Evolutionary conservation across 1,284 basidiomycete species (phyloP).

Genomic region (Cryptococcus sp.): DNA sequence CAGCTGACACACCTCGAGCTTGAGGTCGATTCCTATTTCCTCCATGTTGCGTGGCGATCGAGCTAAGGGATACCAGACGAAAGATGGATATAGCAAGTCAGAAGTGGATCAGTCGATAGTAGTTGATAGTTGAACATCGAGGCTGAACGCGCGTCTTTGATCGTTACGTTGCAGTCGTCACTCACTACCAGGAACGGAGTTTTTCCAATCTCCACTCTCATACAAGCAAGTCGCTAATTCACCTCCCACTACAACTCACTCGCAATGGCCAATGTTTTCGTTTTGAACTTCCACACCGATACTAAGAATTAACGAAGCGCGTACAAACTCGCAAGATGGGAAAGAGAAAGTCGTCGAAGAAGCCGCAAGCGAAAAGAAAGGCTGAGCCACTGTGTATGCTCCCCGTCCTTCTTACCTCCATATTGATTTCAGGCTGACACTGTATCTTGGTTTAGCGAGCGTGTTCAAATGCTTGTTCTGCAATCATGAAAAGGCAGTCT

Average conservation of each 20-base stretch:
- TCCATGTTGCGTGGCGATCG: conserved; percentile 48
- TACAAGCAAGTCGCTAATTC: background rate
- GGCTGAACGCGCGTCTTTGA: conserved; percentile 6
- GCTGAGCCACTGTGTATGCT: conserved; percentile 38
- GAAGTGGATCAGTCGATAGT: background rate
- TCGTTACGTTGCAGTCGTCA: conserved; percentile 3
- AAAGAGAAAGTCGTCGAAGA: conserved; percentile 51
- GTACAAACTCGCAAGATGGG: conserved; percentile 36
- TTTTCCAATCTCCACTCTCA: conserved; percentile 23
- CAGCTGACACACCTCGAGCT: conserved; percentile 67
- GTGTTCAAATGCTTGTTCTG: conserved; percentile 54
- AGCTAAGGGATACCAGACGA: too few species aligned
- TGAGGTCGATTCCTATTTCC: conserved; percentile 70
- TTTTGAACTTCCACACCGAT: too few species aligned
- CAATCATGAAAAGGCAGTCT: conserved; percentile 47
- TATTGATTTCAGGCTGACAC: background rate
- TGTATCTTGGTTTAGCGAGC: conserved; percentile 31
- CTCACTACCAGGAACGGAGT: conserved; percentile 19
- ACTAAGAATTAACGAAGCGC: too few species aligned
- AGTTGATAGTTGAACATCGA: background rate
- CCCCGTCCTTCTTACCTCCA: background rate
- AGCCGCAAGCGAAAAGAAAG: conserved; percentile 40
- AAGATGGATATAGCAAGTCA: too few species aligned
- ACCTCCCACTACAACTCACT: too few species aligned
- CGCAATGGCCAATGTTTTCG: too few species aligned